These are phyloP conservation scores for Penicillium riverlandense DNA, from an alignment of 495 filamentous ascomycete species.

Conservation along the genomic window DNA sequence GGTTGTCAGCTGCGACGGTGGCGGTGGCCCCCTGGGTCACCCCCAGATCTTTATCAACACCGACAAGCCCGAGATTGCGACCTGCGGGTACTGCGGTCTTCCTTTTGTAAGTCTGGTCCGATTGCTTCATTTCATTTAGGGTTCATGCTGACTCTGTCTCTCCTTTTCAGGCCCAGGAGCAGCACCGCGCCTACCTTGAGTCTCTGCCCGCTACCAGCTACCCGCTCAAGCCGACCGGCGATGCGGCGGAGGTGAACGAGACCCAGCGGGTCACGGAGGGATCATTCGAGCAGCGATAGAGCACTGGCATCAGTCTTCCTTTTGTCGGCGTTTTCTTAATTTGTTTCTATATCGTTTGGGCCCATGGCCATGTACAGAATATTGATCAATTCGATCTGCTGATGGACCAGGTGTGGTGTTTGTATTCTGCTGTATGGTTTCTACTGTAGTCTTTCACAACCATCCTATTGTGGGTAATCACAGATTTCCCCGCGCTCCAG, in stretches of 20 bases:
- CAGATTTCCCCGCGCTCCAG: constrained; percentile 8
- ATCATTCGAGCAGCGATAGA: constrained; percentile 46
- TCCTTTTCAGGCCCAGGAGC: constrained; percentile 65
- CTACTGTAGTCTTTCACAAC: not conserved
- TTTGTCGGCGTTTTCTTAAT: constrained; percentile 36
- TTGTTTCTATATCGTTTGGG: constrained; percentile 18
- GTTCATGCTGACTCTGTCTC: not conserved
- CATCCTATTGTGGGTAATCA: constrained; percentile 2
- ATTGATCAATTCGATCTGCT: constrained; percentile 23
- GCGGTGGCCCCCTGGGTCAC: constrained; percentile 86
- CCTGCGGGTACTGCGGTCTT: constrained; percentile 89
- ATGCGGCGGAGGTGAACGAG: constrained; percentile 47
- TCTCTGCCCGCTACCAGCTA: constrained; percentile 72
- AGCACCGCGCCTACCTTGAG: constrained; percentile 74
- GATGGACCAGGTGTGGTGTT: constrained; percentile 8
- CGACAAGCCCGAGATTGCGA: constrained; percentile 89
- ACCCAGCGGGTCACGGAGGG: constrained; percentile 47
- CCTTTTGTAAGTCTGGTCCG: constrained; percentile 66
- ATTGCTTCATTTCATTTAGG: too few relatives aligned
- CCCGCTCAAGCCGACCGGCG: constrained; percentile 52
- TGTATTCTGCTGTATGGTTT: constrained; percentile 17
- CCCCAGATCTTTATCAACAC: constrained; percentile 94
- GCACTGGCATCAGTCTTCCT: constrained; percentile 22
- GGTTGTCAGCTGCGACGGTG: constrained; percentile 83
- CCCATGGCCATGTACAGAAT: constrained; percentile 29